Percentiles rank a stretch among this genome's conserved stretches.
These are phyloP conservation scores for Hyaloperonospora arabidopsidis DNA, from an alignment of 352 stramenopile species.

Conservation along the genomic window DNA sequence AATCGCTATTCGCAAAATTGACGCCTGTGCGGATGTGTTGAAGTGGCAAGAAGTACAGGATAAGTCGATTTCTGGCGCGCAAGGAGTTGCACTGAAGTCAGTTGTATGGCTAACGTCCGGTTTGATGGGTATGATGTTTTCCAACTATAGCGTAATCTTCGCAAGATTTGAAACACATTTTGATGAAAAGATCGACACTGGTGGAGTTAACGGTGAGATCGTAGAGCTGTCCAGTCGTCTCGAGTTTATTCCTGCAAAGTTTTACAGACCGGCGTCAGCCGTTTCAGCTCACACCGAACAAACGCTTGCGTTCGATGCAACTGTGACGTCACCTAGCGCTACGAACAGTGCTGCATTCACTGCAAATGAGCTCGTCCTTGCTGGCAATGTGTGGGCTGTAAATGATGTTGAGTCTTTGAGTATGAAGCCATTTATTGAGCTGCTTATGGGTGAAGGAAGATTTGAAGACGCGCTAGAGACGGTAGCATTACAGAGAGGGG, in stretches of 20 bases:
- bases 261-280: constrained; percentile 10
- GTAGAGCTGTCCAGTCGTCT: constrained; percentile 8
- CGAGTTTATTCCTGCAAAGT: constrained; percentile 3
- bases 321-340: not conserved
- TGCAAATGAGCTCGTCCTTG: constrained; percentile 18
- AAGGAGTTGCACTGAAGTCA: constrained; percentile 9
- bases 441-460: constrained; percentile 27
- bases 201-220: constrained; percentile 9
- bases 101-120: constrained; percentile 24
- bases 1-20: constrained; percentile 53
- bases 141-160: constrained; percentile 16
- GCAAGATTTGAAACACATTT: constrained; percentile 10
- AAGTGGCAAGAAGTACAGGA: constrained; percentile 41
- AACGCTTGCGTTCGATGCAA: constrained; percentile 10
- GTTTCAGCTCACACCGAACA: not conserved
- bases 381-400: constrained; percentile 9
- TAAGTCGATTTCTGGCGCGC: not conserved
- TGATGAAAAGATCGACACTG: constrained; percentile 14
- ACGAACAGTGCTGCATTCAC: constrained; percentile 5
- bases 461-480: constrained; percentile 37
- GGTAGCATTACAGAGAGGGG: constrained; percentile 13
- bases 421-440: constrained; percentile 30
- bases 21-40: constrained; percentile 46
- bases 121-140: constrained; percentile 21
- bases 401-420: constrained; percentile 18